Conservation (phyloP, 148 eudicot genomes). For the Rhododendron ferrugineum region DNA sequence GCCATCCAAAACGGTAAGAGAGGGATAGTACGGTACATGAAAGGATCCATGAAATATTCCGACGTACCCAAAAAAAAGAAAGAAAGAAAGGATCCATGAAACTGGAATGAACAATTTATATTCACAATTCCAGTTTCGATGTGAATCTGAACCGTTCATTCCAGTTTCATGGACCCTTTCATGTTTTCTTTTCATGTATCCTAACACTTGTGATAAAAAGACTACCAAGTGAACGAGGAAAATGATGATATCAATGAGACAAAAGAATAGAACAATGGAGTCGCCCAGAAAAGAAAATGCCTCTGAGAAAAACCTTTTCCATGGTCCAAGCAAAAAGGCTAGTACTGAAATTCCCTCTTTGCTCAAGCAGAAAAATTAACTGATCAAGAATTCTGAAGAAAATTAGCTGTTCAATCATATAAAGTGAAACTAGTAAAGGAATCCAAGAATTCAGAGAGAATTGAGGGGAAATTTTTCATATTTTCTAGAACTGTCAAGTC, state of each 20-base stretch:
- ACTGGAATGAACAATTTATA: too few relatives aligned
- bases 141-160: too few relatives aligned
- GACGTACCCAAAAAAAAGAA: too few relatives aligned
- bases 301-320: not conserved
- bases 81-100: too few relatives aligned
- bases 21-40: too few relatives aligned
- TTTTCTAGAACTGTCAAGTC: constrained; percentile 17
- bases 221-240: not conserved
- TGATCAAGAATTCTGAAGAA: not conserved
- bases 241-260: not conserved
- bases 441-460: constrained; percentile 3
- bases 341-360: not conserved
- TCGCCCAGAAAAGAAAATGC: not conserved
- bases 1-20: not conserved
- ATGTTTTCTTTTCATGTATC: too few relatives aligned
- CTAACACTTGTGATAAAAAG: not conserved
- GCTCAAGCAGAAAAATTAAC: too few relatives aligned
- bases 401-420: not conserved
- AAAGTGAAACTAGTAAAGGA: not conserved
- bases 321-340: not conserved
- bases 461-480: constrained; percentile 12
- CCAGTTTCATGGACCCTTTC: too few relatives aligned
- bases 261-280: not conserved
- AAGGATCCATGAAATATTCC: too few relatives aligned
- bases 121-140: too few relatives aligned